These are phyloP conservation scores for Ceraceosorus guamensis DNA, from an alignment of 1,284 basidiomycete species.

Conservation along the genomic window DNA sequence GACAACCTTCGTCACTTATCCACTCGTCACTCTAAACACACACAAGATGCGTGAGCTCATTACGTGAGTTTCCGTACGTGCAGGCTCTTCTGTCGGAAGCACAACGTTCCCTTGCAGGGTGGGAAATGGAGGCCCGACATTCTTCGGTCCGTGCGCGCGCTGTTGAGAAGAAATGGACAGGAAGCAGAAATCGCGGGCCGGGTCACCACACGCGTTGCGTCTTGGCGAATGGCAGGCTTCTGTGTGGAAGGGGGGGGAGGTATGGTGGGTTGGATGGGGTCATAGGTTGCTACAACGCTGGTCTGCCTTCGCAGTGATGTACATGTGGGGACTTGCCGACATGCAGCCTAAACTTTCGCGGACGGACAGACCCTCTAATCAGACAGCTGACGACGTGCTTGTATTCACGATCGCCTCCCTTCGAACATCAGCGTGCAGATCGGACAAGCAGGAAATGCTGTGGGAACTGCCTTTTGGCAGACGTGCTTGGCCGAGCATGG, in stretches of 20 bases:
- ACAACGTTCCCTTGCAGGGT: not conserved
- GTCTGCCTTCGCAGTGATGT: too few species aligned
- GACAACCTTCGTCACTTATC: not conserved
- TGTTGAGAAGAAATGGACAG: not conserved
- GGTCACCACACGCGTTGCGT: too few species aligned
- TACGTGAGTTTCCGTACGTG: conserved; percentile 17
- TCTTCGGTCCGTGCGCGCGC: not conserved
- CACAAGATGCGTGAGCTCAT: conserved; percentile 27
- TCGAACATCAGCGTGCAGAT: conserved; percentile 23
- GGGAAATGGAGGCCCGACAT: not conserved
- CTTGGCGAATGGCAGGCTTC: not conserved
- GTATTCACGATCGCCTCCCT: not conserved
- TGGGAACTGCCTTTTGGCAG: conserved; percentile 47
- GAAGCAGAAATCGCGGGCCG: not conserved
- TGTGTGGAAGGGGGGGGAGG: too few species aligned
- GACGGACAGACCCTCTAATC: too few species aligned
- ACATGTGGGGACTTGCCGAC: too few species aligned
- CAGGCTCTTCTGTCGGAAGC: too few species aligned
- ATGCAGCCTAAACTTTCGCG: too few species aligned
- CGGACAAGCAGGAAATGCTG: conserved; percentile 62
- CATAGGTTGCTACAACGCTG: too few species aligned
- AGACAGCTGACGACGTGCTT: too few species aligned
- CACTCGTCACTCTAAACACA: too few species aligned
- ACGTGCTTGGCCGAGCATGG: conserved; percentile 47
- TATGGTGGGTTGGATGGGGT: too few species aligned